phyloP scores from a whole-genome alignment of 495 filamentous ascomycete genomes.

The Aspergillus panamensis region DNA sequence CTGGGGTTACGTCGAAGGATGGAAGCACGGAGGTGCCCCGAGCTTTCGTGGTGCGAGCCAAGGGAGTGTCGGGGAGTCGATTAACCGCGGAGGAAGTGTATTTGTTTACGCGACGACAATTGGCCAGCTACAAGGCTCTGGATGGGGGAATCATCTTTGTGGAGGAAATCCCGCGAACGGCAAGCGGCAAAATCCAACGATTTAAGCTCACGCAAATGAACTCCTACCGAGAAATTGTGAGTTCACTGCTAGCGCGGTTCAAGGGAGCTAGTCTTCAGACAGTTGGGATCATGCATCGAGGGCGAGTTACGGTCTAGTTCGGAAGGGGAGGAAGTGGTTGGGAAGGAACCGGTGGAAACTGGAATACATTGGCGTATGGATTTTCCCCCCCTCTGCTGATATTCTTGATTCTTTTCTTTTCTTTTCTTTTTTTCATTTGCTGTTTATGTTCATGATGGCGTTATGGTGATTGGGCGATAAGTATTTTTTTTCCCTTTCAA shows the following conservation, averaged over 20 bases:
- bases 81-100: slow-evolving; percentile 59
- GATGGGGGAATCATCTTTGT: slow-evolving; percentile 69
- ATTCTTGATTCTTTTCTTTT: background rate
- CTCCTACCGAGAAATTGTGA: slow-evolving; percentile 44
- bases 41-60: slow-evolving; percentile 65
- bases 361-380: background rate
- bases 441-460: background rate
- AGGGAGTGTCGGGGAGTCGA: slow-evolving; percentile 19
- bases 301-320: slow-evolving; percentile 18
- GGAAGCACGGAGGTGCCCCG: slow-evolving; percentile 65
- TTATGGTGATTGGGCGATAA: background rate
- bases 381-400: background rate
- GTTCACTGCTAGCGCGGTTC: slow-evolving; percentile 35
- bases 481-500: background rate
- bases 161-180: slow-evolving; percentile 72
- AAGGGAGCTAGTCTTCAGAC: slow-evolving; percentile 25
- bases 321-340: background rate
- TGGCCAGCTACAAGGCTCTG: slow-evolving; percentile 65
- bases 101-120: slow-evolving; percentile 55
- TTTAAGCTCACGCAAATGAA: slow-evolving; percentile 47
- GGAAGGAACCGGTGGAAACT: background rate
- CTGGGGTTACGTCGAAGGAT: slow-evolving; percentile 56
- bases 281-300: slow-evolving; percentile 26
- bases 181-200: slow-evolving; percentile 73
- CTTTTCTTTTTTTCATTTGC: background rate